A percentile compares a stretch with the other conserved stretches of the same genome.
These are phyloP conservation scores for Conticribra guillardii DNA, from an alignment of 108 stramenopile genomes.

Conservation along the genomic window DNA sequence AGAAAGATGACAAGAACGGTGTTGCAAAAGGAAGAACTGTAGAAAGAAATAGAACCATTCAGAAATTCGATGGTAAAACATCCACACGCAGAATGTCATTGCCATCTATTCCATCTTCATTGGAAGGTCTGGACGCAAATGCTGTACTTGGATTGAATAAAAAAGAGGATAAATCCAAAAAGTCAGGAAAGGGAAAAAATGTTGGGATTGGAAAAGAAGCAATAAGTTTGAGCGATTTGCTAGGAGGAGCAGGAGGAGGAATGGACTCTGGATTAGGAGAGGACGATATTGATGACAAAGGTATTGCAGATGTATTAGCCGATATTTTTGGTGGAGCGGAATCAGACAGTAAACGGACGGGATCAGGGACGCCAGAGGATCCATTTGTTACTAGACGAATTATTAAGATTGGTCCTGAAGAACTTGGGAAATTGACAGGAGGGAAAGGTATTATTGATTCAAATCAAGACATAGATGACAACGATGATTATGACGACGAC, in stretches of 20 bases:
- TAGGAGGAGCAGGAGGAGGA: conserved; percentile 26
- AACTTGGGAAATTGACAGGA: conserved; percentile 24
- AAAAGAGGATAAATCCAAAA: conserved; percentile 24
- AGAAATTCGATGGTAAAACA: conserved; percentile 26
- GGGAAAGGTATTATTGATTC: background rate
- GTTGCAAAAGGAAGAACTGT: background rate
- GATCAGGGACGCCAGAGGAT: conserved; percentile 42
- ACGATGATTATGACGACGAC: conserved; percentile 31
- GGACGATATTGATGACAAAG: conserved; percentile 17
- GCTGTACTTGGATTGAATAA: conserved; percentile 37
- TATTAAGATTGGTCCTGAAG: conserved; percentile 44
- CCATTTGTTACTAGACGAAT: conserved; percentile 40
- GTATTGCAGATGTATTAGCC: conserved; percentile 31
- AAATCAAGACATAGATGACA: conserved; percentile 4
- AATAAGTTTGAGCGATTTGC: conserved; percentile 33
- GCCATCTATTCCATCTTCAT: conserved; percentile 29
- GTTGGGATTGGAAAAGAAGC: conserved; percentile 43
- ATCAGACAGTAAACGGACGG: conserved; percentile 29
- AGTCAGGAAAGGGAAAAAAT: conserved; percentile 15
- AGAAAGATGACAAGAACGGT: conserved; percentile 27
- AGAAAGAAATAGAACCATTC: conserved; percentile 26
- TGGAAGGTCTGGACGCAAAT: conserved; percentile 46
- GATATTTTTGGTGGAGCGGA: conserved; percentile 23
- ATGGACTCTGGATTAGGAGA: too few species aligned
- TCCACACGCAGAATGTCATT: conserved; percentile 23